Percentiles rank a stretch among this genome's conserved stretches.
Evolutionary conservation across 2,329 filamentous ascomycete species (phyloP).

Genomic region (Nemania sp.): DNA sequence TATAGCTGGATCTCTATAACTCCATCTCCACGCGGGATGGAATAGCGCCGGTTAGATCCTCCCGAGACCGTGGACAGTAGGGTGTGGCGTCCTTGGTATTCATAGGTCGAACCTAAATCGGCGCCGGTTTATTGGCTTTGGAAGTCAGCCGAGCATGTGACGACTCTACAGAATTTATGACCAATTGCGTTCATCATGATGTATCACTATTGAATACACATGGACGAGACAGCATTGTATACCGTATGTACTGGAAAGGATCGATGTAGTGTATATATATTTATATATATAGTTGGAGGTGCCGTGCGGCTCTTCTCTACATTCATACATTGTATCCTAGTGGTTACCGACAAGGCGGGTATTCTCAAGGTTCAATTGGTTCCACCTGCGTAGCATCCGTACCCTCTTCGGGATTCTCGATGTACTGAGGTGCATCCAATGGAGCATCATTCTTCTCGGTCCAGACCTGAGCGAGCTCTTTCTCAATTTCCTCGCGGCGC

Average conservation of each 20-base stretch:
- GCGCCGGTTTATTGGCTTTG: background rate
- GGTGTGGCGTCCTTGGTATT: constrained; percentile 9
- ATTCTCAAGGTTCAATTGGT: constrained; percentile 17
- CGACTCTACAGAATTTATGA: background rate
- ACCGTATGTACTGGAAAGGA: background rate
- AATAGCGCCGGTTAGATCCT: constrained; percentile 14
- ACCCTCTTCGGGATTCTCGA: constrained; percentile 36
- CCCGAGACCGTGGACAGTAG: background rate
- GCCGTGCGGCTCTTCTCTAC: constrained; percentile 22
- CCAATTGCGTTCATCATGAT: background rate
- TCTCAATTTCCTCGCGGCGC: constrained; percentile 83
- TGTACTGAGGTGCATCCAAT: constrained; percentile 62
- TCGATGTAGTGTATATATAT: background rate
- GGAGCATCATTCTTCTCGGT: constrained; percentile 62
- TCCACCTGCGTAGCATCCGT: constrained; percentile 13
- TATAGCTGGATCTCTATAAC: background rate
- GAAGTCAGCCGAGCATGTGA: background rate
- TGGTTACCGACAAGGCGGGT: background rate
- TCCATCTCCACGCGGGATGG: background rate
- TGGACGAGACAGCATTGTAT: background rate
- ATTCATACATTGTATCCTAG: constrained; percentile 11
- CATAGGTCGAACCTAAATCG: constrained; percentile 8
- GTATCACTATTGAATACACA: background rate
- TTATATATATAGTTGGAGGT: background rate
- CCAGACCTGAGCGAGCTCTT: constrained; percentile 77